Evolutionary conservation across 768 basidiomycete genomes (phyloP).

Genomic region (Coprinellus micaceus): DNA sequence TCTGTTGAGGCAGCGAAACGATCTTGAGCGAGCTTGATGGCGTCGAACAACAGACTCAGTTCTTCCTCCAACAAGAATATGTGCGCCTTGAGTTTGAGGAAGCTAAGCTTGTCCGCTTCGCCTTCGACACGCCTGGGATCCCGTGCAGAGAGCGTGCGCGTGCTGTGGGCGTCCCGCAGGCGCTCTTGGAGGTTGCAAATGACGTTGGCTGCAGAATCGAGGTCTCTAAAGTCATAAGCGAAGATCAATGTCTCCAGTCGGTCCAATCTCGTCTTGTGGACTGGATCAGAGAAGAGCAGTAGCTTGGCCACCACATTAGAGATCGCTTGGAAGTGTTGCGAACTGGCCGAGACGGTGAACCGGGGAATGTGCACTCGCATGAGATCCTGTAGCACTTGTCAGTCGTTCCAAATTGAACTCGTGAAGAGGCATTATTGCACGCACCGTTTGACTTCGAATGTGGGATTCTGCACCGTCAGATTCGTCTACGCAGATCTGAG

Average conservation of each 20-base stretch:
- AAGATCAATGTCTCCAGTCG: slow-evolving; percentile 80
- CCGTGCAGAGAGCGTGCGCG: slow-evolving; percentile 38
- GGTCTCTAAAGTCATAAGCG: slow-evolving; percentile 84
- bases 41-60: slow-evolving; percentile 81
- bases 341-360: slow-evolving; percentile 82
- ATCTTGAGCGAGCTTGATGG: slow-evolving; percentile 79
- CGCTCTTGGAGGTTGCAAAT: slow-evolving; percentile 70
- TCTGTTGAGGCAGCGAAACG: slow-evolving; percentile 62
- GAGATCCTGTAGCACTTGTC: slow-evolving; percentile 56
- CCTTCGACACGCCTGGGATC: slow-evolving; percentile 36
- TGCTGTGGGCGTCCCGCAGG: slow-evolving; percentile 62
- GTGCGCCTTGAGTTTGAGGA: slow-evolving; percentile 69
- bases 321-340: slow-evolving; percentile 78
- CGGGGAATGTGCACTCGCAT: slow-evolving; percentile 78
- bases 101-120: slow-evolving; percentile 48
- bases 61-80: slow-evolving; percentile 71
- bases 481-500: slow-evolving; percentile 36
- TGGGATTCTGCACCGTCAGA: slow-evolving; percentile 23
- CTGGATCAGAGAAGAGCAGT: slow-evolving; percentile 85
- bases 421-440: not conserved
- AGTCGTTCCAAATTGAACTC: not conserved
- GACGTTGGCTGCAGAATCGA: slow-evolving; percentile 64
- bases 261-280: slow-evolving; percentile 73
- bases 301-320: slow-evolving; percentile 85
- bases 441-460: slow-evolving; percentile 33